Base-by-base conservation (phyloP, 2,329 filamentous ascomycete species). In the Pestalotiopsis sp. region DNA sequence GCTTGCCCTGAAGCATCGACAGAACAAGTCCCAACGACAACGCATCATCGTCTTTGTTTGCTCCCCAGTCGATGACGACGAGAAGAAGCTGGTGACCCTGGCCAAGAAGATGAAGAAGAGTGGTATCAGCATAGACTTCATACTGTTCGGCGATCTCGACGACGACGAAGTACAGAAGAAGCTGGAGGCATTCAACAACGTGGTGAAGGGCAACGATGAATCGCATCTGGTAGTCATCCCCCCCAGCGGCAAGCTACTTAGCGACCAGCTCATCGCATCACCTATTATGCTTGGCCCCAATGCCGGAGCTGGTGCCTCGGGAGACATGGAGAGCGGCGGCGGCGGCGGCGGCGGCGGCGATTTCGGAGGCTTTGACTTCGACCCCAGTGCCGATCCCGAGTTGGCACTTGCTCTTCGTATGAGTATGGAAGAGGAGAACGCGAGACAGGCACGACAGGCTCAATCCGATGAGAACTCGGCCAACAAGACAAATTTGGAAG, bases 31-130 rank as follows among this genome's bases (percentile, higher is more conserved):
- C 62, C 96, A 98, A 83, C 90, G 94, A 74, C 94, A 97, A 86
- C 92, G 96, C 73, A 97, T 99, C 85, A 92, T 99, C 81, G 94
- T 97, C 69, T 98, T 99, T 81, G 92, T 94, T 71, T 99, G 96
- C 87, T 97, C 94, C 56, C 92, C 94, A 35, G 91, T 98, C 76
- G 87, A 90, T 70, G 96, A 99, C 77, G 91, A 93, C 71, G 92
- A 98, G 80, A 96, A 96, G 83, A 89, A 92, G 66, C 89, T 99
- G 64, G 88, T 94, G 70, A 93, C 93, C 77, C 87, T 99, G 38
- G 94, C 96, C 58, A 97, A 96, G 85, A 97, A 96, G 84, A 97
- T 98, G 94, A 98, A 98, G 89, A 99, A 99, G 88, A 92, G 91
- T 81, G 95, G 93, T 77, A 93, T 97, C 69, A 93, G 91, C 70